phyloP scores from a whole-genome alignment of 2,329 filamentous ascomycete genomes.

The Alternaria ventricosa region DNA sequence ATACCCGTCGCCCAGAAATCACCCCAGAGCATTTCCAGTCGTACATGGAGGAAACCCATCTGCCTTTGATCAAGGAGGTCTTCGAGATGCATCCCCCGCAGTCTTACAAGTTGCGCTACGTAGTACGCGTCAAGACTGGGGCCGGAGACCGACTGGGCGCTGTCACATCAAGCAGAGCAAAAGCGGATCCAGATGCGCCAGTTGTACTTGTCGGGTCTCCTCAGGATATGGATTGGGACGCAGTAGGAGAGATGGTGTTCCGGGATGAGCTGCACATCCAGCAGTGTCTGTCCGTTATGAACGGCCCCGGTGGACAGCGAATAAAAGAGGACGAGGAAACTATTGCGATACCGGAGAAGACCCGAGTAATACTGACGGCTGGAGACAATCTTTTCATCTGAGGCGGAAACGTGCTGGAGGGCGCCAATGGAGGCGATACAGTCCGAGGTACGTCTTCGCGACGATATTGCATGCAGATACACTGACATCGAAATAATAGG shows the following conservation, averaged over 20 bases:
- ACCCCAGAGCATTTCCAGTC: constrained; percentile 23
- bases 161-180: constrained; percentile 14
- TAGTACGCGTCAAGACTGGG: constrained; percentile 21
- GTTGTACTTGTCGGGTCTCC: constrained; percentile 29
- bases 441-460: not conserved
- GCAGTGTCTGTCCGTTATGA: constrained; percentile 25
- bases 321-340: constrained; percentile 31
- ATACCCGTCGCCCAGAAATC: constrained; percentile 25
- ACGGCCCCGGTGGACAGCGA: constrained; percentile 18
- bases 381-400: constrained; percentile 2
- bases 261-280: constrained; percentile 33
- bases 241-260: constrained; percentile 26
- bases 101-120: constrained; percentile 17
- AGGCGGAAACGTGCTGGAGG: not conserved
- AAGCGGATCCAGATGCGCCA: constrained; percentile 17
- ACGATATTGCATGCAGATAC: not conserved
- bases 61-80: constrained; percentile 25
- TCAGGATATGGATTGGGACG: constrained; percentile 27
- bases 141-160: constrained; percentile 27
- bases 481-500: not conserved
- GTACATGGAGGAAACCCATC: constrained; percentile 23
- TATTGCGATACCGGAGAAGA: constrained; percentile 21
- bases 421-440: not conserved
- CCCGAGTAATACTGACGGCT: constrained; percentile 21
- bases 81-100: constrained; percentile 17